Conservation (phyloP, 192 early-diverging fungal genomes). For the Coemansia sp. region DNA sequence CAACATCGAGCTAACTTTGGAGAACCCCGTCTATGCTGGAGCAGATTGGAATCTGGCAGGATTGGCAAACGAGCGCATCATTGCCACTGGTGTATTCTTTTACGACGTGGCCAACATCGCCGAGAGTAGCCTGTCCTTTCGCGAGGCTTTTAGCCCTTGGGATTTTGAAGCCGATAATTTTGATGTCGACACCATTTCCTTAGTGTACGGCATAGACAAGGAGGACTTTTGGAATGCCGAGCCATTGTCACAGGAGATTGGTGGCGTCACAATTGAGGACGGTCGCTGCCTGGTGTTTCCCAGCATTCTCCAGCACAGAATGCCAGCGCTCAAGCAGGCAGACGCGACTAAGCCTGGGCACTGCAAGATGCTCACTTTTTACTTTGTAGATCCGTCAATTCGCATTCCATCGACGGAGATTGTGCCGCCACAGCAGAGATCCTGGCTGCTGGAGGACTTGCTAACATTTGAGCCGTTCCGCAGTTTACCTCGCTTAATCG, state of each 20-base stretch:
- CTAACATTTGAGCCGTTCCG: neutral
- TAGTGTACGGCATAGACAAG: conserved; percentile 33
- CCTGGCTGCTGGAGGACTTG: conserved; percentile 17
- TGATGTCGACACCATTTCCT: conserved; percentile 11
- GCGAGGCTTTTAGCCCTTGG: conserved; percentile 19
- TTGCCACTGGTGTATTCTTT: conserved; percentile 66
- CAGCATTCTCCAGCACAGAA: conserved; percentile 63
- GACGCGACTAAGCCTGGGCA: conserved; percentile 59
- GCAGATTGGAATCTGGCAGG: conserved; percentile 65
- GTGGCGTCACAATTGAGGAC: conserved; percentile 27
- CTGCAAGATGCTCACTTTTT: conserved; percentile 64
- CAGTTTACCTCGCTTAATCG: conserved; percentile 11
- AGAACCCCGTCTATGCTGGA: conserved; percentile 54
- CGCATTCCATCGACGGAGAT: conserved; percentile 50
- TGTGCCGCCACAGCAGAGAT: conserved; percentile 62
- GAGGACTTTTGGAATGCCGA: neutral
- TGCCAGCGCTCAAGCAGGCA: conserved; percentile 53
- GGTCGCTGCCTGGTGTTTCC: conserved; percentile 65
- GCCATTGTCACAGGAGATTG: conserved; percentile 34
- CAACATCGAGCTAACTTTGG: conserved; percentile 61
- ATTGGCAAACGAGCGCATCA: conserved; percentile 64
- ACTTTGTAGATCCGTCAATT: conserved; percentile 60
- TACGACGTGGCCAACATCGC: conserved; percentile 64
- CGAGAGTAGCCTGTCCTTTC: conserved; percentile 13
- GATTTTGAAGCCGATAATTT: conserved; percentile 40